These are phyloP conservation scores for Trametes polyzona DNA, from an alignment of 1,284 basidiomycete genomes.

Conservation along the genomic window DNA sequence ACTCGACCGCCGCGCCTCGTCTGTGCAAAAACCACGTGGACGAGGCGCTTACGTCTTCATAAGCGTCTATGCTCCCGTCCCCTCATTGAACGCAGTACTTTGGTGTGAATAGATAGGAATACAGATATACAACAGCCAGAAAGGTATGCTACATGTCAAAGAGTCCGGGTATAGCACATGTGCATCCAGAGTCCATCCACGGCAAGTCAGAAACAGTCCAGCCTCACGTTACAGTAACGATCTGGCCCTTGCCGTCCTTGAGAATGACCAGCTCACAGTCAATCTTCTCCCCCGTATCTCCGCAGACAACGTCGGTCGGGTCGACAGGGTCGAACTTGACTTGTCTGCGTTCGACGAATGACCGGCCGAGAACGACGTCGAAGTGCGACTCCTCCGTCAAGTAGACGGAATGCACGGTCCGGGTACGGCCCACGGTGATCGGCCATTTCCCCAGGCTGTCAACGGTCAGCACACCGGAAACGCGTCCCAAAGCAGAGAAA, in stretches of 20 bases:
- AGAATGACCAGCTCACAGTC: slow-evolving; percentile 92
- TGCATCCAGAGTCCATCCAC: background rate
- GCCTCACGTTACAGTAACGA: slow-evolving; percentile 80
- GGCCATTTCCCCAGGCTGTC: slow-evolving; percentile 77
- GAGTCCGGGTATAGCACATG: background rate
- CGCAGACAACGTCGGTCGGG: slow-evolving; percentile 89
- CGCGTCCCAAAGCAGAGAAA: background rate
- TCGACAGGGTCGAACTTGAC: slow-evolving; percentile 84
- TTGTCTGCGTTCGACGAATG: slow-evolving; percentile 91
- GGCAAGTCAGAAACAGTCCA: background rate
- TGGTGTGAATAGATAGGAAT: background rate
- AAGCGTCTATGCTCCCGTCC: background rate
- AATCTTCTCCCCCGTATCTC: slow-evolving; percentile 94
- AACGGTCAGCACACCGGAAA: slow-evolving; percentile 1
- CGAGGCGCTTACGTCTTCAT: background rate
- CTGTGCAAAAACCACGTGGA: slow-evolving; percentile 18
- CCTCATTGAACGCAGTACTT: background rate
- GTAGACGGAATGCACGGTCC: slow-evolving; percentile 61
- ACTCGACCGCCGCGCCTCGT: slow-evolving; percentile 3
- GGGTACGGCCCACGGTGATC: slow-evolving; percentile 57
- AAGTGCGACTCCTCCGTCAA: slow-evolving; percentile 96
- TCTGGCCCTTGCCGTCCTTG: slow-evolving; percentile 84
- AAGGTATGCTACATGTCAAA: background rate
- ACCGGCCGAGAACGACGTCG: slow-evolving; percentile 92
- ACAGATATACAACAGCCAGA: background rate